Evolutionary conservation across 257 asterid species (phyloP).

Genomic region (Misopates orontium): DNA sequence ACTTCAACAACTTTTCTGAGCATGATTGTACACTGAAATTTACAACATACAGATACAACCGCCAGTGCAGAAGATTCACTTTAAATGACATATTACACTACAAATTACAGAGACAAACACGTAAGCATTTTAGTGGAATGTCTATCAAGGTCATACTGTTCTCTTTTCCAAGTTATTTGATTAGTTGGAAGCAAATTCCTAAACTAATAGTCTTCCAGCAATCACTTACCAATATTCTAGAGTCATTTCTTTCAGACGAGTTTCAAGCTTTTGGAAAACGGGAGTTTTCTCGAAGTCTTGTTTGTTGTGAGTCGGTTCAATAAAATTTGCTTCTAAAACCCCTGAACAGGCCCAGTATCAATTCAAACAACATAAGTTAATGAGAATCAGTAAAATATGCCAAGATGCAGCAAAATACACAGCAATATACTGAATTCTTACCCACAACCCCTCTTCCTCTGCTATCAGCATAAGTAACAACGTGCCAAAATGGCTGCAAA

Average conservation of each 20-base stretch:
- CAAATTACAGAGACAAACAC: background rate
- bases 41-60: background rate
- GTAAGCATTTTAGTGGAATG: background rate
- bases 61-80: conserved; percentile 13
- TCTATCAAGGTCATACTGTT: too few relatives aligned
- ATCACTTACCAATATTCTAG: conserved; percentile 78
- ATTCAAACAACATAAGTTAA: conserved; percentile 19
- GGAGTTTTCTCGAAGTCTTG: conserved; percentile 94
- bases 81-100: background rate
- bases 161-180: too few relatives aligned
- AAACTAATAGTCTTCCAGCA: conserved; percentile 2
- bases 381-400: conserved; percentile 22
- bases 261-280: conserved; percentile 89
- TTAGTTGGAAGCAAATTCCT: background rate
- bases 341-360: conserved; percentile 44
- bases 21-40: conserved; percentile 6
- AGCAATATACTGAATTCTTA: conserved; percentile 41
- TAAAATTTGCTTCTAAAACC: conserved; percentile 86
- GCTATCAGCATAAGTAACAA: conserved; percentile 47
- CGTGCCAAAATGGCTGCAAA: conserved; percentile 97
- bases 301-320: conserved; percentile 85
- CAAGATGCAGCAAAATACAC: conserved; percentile 20
- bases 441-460: conserved; percentile 99
- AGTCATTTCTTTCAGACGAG: conserved; percentile 84
- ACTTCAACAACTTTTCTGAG: conserved; percentile 26